These are phyloP conservation scores for Phytophthora pseudosyringae DNA, from an alignment of 352 stramenopile genomes.

Conservation along the genomic window DNA sequence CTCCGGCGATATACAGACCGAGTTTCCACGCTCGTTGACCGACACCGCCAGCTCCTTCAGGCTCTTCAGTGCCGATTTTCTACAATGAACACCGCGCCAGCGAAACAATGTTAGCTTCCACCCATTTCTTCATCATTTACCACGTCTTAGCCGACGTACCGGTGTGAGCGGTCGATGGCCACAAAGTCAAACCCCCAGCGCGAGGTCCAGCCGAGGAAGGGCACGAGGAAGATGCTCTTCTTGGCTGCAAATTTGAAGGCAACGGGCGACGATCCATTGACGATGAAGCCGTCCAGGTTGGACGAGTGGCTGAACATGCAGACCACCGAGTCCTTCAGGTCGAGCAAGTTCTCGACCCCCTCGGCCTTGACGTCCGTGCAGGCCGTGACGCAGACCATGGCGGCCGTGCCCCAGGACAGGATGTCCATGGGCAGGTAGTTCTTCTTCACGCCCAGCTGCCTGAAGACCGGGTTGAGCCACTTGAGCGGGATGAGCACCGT, in stretches of 20 bases:
- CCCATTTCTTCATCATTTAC: neutral
- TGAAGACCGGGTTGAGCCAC: constrained; percentile 58
- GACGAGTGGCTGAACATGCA: constrained; percentile 90
- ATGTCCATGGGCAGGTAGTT: constrained; percentile 85
- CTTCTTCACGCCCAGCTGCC: constrained; percentile 65
- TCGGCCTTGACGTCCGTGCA: constrained; percentile 59
- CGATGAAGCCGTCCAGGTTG: constrained; percentile 85
- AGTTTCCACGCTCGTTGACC: constrained; percentile 77
- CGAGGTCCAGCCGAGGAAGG: constrained; percentile 74
- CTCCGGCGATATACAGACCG: constrained; percentile 84
- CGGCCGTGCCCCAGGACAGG: constrained; percentile 58
- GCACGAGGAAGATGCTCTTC: constrained; percentile 85
- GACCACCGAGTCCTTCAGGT: constrained; percentile 72
- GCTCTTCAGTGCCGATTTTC: constrained; percentile 67
- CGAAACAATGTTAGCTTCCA: constrained; percentile 12
- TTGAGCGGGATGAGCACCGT: constrained; percentile 74
- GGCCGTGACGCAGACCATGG: constrained; percentile 60
- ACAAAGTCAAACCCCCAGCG: constrained; percentile 85
- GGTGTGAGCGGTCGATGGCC: constrained; percentile 78
- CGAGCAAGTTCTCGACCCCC: constrained; percentile 54
- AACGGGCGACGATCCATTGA: constrained; percentile 72
- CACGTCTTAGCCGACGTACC: constrained; percentile 32
- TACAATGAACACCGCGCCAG: constrained; percentile 13
- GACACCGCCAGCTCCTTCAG: constrained; percentile 70
- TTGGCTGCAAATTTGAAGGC: constrained; percentile 88